Evolutionary conservation across 192 early-diverging fungal genomes (phyloP), one percentile per base, ranked within the genome.

Genomic region (Cetraspora pellucida): DNA sequence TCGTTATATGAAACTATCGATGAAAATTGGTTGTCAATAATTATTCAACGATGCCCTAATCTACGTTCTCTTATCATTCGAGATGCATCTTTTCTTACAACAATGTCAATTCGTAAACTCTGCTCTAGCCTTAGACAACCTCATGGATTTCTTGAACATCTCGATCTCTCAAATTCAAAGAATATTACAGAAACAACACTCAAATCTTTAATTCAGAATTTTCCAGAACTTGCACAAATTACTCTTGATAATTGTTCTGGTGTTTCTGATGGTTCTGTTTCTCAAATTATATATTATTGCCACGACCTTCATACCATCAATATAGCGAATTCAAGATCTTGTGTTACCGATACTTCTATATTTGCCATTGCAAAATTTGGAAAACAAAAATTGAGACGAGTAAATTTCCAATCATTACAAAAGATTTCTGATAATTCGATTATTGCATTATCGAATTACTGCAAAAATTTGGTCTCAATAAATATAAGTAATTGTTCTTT

Each of bases 231-330:
- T n/a, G n/a, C 19, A 2, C 17, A 10, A 44, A 65, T 65, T 10
- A 65, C 10, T 44, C 31, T 65, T 44, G 31, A 65, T 10, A 65
- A 65, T 23, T 65, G 63, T n/a, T 65, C 63, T 6, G 63, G 63
- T 44, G 63, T 23, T n/a, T 2, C 63, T 1, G 63, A 65, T 37
- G 10, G 63, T 44, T 65, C 63, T 43, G n/a, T 65, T 21, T 65
- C 63, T 44, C 63, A 65, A 37, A 65, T 65, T 43, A 10, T 30
- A 43, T 65, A 65, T 65, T 43, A n/a, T 65, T 65, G 63, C 43
- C 63, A 65, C 10, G 37, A 65, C 43, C 31, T 65, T 44, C 19
- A 45, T 10, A 21, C 28, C n/a, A 37, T 65, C 9, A n/a, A 65
- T 10, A 10, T 65, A n/a, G 28, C 63, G n/a, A 65, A 65, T 44